These are phyloP conservation scores for Pisolithus marmoratus DNA, from an alignment of 768 basidiomycete genomes.

Conservation along the genomic window DNA sequence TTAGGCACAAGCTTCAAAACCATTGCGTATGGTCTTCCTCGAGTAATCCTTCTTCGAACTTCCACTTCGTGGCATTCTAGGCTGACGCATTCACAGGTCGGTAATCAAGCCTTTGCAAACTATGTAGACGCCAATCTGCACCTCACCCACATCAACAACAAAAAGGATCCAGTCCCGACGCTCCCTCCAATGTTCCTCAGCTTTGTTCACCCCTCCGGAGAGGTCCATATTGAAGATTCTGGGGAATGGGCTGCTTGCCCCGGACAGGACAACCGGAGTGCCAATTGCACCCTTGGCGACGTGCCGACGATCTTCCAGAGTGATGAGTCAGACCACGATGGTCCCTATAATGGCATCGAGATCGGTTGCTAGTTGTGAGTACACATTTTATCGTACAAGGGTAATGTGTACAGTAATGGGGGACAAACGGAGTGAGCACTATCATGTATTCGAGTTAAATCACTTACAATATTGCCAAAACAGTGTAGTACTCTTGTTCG, in stretches of 20 bases:
- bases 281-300: conserved; percentile 17
- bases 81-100: conserved; percentile 19
- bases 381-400: too few species aligned
- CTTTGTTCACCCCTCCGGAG: conserved; percentile 34
- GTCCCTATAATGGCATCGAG: conserved; percentile 23
- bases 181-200: conserved; percentile 27
- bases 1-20: conserved; percentile 28
- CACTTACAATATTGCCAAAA: too few species aligned
- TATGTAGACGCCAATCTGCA: conserved; percentile 33
- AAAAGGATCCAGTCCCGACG: conserved; percentile 34
- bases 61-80: neutral
- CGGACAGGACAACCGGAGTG: conserved; percentile 53
- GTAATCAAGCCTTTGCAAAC: conserved; percentile 40
- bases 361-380: conserved; percentile 9
- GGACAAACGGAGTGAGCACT: too few species aligned
- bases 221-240: conserved; percentile 38
- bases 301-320: conserved; percentile 38
- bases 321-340: conserved; percentile 41
- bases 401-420: too few species aligned
- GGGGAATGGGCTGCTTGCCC: conserved; percentile 51
- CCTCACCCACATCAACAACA: conserved; percentile 44
- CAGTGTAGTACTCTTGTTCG: too few species aligned
- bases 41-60: conserved; percentile 14
- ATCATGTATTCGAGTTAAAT: too few species aligned
- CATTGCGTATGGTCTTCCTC: conserved; percentile 38